These are phyloP conservation scores for Prunella vulgaris DNA, from an alignment of 257 asterid genomes.

Conservation along the genomic window DNA sequence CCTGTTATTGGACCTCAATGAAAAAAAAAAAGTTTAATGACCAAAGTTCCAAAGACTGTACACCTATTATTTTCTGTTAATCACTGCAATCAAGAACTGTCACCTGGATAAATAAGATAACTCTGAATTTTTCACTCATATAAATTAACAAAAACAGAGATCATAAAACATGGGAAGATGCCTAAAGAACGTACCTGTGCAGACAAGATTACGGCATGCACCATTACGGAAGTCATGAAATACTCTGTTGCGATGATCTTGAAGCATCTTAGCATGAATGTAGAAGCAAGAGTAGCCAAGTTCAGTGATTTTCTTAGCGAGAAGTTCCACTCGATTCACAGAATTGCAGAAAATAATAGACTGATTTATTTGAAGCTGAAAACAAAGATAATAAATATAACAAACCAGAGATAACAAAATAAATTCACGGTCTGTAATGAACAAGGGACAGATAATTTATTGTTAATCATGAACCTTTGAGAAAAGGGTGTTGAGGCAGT, in stretches of 20 bases:
- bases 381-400: constrained; percentile 19
- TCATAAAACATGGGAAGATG: not conserved
- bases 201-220: constrained; percentile 93
- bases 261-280: constrained; percentile 95
- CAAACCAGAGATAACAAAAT: constrained; percentile 3
- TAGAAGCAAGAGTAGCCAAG: constrained; percentile 94
- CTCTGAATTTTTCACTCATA: constrained; percentile 8
- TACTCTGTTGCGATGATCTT: constrained; percentile 89
- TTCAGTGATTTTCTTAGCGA: constrained; percentile 91
- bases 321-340: constrained; percentile 89
- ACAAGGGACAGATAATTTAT: not conserved
- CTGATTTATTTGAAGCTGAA: constrained; percentile 94
- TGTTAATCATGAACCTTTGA: constrained; percentile 48
- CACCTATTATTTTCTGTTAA: not conserved
- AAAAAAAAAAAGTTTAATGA: not conserved
- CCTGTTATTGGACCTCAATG: not conserved
- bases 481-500: constrained; percentile 83
- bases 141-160: not conserved
- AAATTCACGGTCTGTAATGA: not conserved
- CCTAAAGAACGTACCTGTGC: constrained; percentile 57
- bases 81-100: not conserved
- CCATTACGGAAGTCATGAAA: constrained; percentile 95
- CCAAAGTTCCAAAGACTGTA: not conserved
- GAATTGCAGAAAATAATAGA: constrained; percentile 92
- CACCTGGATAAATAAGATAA: not conserved